Evolutionary conservation across 306 rosid species (phyloP), one percentile per base, ranked within the genome.

Genomic region (Ochetophila trinervis): DNA sequence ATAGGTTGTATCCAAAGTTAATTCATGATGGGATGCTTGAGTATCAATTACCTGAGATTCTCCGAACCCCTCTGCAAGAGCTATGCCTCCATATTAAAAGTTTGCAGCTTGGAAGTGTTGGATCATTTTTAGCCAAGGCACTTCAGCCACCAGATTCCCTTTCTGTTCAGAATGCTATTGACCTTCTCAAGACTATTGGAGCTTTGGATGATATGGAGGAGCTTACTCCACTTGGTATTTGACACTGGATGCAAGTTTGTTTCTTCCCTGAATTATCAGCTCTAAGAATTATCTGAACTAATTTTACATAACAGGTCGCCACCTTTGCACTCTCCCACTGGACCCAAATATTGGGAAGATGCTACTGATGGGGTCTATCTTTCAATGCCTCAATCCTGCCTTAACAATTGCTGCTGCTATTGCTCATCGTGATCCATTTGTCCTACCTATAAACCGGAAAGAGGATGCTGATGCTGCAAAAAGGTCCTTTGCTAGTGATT

Each of bases 281-380:
- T 74, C 61, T 63, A 42, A 45, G 63, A 44, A 27, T 66, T 56
- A 74, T 60, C 22, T 75, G 42, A 34, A 57, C 63, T 47, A 62
- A 37, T 66, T 54, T 77, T 53, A 50, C 72, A 9, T 63, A 62
- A 63, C 82, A 92, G 98, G 98, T 70, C 81, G 72, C 69, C 98
- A 89, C 79, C 96, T 92, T 79, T 84, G 89, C 81, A 80, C 85
- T 61, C 76, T 92, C 68, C 98, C 98, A n/a, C 71, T 92, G 96
- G 96, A 92, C 73, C 98, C 98, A 77, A 89, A 92, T 79, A 92
- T 92, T 21, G 98, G 96, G 74, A 92, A 92, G 82, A 92, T 92
- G 98, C 96, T 92, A 72, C 85, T 92, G 50, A 85, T 92, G 96
- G 98, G 98, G 36, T 92, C 96, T 76, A 85, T 92, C 60, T 92